Conservation (phyloP, 495 filamentous ascomycete genomes). For the Trichocladium uniseriatum region DNA sequence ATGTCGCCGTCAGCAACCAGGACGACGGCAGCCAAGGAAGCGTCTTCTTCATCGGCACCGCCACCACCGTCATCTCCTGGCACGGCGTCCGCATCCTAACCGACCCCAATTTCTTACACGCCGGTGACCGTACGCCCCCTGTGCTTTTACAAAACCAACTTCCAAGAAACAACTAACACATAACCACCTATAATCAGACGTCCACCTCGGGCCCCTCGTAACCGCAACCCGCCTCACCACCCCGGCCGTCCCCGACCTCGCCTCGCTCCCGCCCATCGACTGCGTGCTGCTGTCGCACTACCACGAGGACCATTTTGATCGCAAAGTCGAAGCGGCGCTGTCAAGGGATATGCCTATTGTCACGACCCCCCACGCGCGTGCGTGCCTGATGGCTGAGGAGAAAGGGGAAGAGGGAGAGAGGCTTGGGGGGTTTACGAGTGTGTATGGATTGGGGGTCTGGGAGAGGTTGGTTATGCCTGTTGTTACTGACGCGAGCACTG, state of each 20-base stretch:
- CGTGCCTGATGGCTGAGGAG: conserved; percentile 32
- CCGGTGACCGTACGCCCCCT: conserved; percentile 38
- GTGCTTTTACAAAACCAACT: too few relatives aligned
- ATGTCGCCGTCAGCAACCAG: too few relatives aligned
- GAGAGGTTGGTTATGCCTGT: conserved; percentile 45
- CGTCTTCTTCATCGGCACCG: conserved; percentile 54
- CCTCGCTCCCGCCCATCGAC: conserved; percentile 53
- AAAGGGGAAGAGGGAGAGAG: conserved; percentile 34
- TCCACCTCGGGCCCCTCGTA: conserved; percentile 57
- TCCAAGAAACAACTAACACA: too few relatives aligned
- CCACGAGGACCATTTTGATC: conserved; percentile 60
- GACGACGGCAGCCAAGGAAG: conserved; percentile 13
- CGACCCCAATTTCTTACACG: conserved; percentile 64
- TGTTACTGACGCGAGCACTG: too few relatives aligned
- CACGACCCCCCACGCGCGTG: conserved; percentile 54
- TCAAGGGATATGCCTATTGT: conserved; percentile 53
- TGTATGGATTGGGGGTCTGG: conserved; percentile 48
- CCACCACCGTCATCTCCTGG: conserved; percentile 60
- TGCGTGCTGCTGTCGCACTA: conserved; percentile 56
- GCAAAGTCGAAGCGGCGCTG: conserved; percentile 48
- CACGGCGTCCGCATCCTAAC: conserved; percentile 54
- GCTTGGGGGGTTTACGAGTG: conserved; percentile 48
- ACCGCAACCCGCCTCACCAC: conserved; percentile 44
- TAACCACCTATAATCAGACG: conserved; percentile 32
- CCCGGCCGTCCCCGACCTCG: conserved; percentile 48